Percentiles rank a stretch among this genome's conserved stretches.
Evolutionary conservation across 2,329 filamentous ascomycete genomes (phyloP).

Genomic region (Sordariomycetes sp.): DNA sequence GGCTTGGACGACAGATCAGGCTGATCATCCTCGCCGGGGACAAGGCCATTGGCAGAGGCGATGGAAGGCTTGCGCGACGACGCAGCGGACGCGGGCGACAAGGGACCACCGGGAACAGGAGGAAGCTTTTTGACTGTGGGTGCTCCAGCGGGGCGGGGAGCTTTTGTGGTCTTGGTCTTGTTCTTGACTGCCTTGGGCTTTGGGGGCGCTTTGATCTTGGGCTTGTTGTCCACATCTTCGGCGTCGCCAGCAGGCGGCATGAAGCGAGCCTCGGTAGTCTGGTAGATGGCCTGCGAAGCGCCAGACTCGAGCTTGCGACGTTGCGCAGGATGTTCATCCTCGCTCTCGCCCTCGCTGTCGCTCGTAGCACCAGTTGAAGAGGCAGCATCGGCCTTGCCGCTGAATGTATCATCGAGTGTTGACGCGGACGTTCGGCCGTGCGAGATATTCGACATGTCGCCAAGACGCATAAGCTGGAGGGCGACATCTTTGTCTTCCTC

Average conservation of each 20-base stretch:
- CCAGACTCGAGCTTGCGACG: conserved; percentile 43
- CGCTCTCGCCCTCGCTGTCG: conserved; percentile 61
- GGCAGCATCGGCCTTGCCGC: conserved; percentile 74
- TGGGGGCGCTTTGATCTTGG: conserved; percentile 17
- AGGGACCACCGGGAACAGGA: conserved; percentile 32
- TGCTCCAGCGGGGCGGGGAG: conserved; percentile 17
- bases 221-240: conserved; percentile 26
- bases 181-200: conserved; percentile 31
- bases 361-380: conserved; percentile 82
- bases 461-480: conserved; percentile 90
- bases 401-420: conserved; percentile 87
- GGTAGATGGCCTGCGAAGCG: conserved; percentile 35
- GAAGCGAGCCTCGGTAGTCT: conserved; percentile 40
- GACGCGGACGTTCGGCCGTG: conserved; percentile 90
- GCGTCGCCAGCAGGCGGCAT: conserved; percentile 33
- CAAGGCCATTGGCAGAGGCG: conserved; percentile 43
- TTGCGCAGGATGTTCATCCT: conserved; percentile 51
- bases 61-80: conserved; percentile 69
- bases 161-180: conserved; percentile 32
- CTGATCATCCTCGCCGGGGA: conserved; percentile 70
- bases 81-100: conserved; percentile 59
- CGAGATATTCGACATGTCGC: conserved; percentile 82
- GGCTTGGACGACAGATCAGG: conserved; percentile 93
- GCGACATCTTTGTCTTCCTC: conserved; percentile 92
- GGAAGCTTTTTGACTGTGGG: conserved; percentile 44